Evolutionary conservation across 2,329 filamentous ascomycete genomes (phyloP).

Genomic region (Epichloe hybrida): DNA sequence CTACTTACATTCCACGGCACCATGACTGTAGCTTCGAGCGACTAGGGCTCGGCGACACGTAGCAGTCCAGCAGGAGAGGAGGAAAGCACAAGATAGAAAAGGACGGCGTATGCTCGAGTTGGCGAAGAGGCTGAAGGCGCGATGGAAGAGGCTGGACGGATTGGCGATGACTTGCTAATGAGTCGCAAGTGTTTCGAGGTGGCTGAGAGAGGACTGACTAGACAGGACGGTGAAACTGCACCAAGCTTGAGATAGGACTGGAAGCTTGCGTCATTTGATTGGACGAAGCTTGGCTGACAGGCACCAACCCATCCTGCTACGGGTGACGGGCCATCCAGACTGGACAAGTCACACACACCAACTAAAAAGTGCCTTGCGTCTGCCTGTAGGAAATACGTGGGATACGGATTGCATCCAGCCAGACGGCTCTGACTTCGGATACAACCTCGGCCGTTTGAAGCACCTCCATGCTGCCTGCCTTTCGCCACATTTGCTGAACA

Average conservation of each 20-base stretch:
- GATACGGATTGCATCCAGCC: too few relatives aligned
- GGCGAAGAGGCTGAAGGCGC: neutral
- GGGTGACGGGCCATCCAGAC: too few relatives aligned
- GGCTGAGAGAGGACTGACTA: neutral
- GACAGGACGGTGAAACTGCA: too few relatives aligned
- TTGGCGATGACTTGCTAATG: neutral
- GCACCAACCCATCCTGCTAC: too few relatives aligned
- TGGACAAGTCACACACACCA: too few relatives aligned
- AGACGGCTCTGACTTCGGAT: too few relatives aligned
- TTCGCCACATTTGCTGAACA: neutral
- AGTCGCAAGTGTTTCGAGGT: slow-evolving; percentile 1
- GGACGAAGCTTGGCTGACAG: neutral
- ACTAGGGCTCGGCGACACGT: neutral
- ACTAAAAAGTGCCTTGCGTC: too few relatives aligned
- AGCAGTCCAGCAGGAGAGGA: neutral
- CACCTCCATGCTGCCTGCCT: too few relatives aligned
- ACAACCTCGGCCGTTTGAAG: too few relatives aligned
- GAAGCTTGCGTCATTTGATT: slow-evolving; percentile 1
- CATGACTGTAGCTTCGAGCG: slow-evolving; percentile 18
- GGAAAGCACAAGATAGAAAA: neutral
- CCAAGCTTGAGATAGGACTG: neutral
- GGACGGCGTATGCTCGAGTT: neutral
- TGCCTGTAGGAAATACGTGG: too few relatives aligned
- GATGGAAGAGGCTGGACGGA: neutral
- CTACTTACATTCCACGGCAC: slow-evolving; percentile 26